phyloP scores from a whole-genome alignment of 179 eudicot genomes.

The Vitellaria paradoxa region DNA sequence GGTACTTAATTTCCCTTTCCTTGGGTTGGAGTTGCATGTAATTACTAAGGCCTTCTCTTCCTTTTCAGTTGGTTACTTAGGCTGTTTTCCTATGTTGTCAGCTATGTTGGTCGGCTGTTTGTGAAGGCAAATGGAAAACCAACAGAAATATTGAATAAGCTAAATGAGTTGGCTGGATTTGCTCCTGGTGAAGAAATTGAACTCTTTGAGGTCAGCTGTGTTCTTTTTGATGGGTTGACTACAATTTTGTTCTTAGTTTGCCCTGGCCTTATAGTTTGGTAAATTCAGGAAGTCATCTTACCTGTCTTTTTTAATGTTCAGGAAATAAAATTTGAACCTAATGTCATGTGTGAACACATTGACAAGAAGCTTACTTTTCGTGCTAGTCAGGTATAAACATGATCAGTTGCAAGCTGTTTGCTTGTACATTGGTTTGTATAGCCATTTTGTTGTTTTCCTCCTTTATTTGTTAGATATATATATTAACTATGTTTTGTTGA shows the following conservation, averaged over 20 bases:
- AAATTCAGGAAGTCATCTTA: neutral
- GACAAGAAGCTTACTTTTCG: slow-evolving; percentile 75
- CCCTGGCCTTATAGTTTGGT: neutral
- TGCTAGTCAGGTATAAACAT: slow-evolving; percentile 68
- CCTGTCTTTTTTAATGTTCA: slow-evolving; percentile 28
- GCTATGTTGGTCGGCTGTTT: slow-evolving; percentile 85
- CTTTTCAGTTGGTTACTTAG: neutral
- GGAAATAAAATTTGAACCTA: slow-evolving; percentile 98
- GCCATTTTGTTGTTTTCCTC: too few relatives aligned
- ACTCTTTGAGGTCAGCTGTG: slow-evolving; percentile 73
- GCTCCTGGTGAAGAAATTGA: slow-evolving; percentile 77
- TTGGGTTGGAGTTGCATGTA: neutral
- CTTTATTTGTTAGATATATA: too few relatives aligned
- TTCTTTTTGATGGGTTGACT: neutral
- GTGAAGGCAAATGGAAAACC: slow-evolving; percentile 88
- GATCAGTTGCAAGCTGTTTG: neutral
- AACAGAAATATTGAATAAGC: slow-evolving; percentile 59
- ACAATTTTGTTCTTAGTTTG: neutral
- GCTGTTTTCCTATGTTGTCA: slow-evolving; percentile 22
- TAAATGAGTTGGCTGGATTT: slow-evolving; percentile 84
- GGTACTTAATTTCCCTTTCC: slow-evolving; percentile 34
- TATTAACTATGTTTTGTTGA: neutral
- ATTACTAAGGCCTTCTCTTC: neutral
- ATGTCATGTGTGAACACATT: slow-evolving; percentile 94
- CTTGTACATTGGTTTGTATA: neutral